phyloP scores from a whole-genome alignment of 192 early-diverging fungal genomes.

The Coemansia sp. region DNA sequence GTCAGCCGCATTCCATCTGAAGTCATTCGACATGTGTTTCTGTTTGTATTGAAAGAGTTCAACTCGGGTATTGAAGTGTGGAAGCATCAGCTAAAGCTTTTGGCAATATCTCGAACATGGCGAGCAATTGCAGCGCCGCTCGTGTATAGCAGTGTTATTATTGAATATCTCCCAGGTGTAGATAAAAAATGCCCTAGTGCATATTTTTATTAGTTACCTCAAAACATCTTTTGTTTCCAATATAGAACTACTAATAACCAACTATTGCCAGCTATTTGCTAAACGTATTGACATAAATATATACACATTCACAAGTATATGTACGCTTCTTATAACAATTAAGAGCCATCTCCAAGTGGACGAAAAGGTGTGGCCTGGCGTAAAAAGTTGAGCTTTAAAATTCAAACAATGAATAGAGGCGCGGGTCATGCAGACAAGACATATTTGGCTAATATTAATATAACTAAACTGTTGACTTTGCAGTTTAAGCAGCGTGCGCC shows the following conservation, averaged over 20 bases:
- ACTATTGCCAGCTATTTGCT: neutral
- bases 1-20: neutral
- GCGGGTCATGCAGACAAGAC: neutral
- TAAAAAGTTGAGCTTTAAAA: neutral
- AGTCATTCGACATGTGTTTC: neutral
- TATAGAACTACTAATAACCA: neutral
- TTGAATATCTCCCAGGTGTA: neutral
- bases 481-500: neutral
- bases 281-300: neutral
- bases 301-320: neutral
- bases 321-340: neutral
- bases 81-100: slow-evolving; percentile 1
- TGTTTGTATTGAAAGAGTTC: neutral
- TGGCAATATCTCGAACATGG: slow-evolving; percentile 1
- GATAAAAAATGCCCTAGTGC: neutral
- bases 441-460: neutral
- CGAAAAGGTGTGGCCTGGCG: neutral
- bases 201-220: neutral
- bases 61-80: neutral
- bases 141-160: neutral
- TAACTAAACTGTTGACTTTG: neutral
- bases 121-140: neutral
- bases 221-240: slow-evolving; percentile 2
- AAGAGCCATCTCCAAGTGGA: neutral
- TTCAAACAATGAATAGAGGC: neutral